phyloP scores from a whole-genome alignment of 768 basidiomycete genomes.

The Phanerochaete sordida region DNA sequence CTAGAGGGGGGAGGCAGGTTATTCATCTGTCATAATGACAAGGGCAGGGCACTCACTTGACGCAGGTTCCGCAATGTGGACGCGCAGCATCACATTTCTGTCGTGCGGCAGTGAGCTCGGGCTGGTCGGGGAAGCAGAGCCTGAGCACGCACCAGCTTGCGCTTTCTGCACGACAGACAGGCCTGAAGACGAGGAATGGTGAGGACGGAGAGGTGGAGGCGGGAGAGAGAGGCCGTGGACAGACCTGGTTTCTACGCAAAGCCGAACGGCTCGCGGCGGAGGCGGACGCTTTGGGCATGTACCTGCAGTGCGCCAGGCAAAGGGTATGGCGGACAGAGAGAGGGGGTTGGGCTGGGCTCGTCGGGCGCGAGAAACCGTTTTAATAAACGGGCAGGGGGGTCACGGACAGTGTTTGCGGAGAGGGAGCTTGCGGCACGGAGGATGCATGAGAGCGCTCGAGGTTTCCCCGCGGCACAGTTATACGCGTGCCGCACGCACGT shows the following conservation, averaged over 20 bases:
- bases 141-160: constrained; percentile 67
- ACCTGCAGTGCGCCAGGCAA: neutral
- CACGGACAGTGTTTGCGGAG: neutral
- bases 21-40: neutral
- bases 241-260: constrained; percentile 76
- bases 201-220: constrained; percentile 3
- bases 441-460: constrained; percentile 1
- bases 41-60: constrained; percentile 53
- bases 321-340: neutral
- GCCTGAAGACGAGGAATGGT: constrained; percentile 41
- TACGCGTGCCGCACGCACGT: neutral
- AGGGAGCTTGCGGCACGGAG: constrained; percentile 2
- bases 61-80: constrained; percentile 81
- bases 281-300: constrained; percentile 67
- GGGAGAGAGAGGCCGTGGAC: neutral
- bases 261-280: constrained; percentile 56
- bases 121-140: neutral
- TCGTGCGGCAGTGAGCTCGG: constrained; percentile 4
- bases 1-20: constrained; percentile 31
- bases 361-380: neutral
- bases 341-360: neutral
- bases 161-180: constrained; percentile 77
- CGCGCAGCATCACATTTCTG: constrained; percentile 89
- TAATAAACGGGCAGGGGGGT: neutral
- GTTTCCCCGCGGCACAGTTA: neutral